Evolutionary conservation across 106 monocot species (phyloP).

Genomic region (Iris macrosiphon): DNA sequence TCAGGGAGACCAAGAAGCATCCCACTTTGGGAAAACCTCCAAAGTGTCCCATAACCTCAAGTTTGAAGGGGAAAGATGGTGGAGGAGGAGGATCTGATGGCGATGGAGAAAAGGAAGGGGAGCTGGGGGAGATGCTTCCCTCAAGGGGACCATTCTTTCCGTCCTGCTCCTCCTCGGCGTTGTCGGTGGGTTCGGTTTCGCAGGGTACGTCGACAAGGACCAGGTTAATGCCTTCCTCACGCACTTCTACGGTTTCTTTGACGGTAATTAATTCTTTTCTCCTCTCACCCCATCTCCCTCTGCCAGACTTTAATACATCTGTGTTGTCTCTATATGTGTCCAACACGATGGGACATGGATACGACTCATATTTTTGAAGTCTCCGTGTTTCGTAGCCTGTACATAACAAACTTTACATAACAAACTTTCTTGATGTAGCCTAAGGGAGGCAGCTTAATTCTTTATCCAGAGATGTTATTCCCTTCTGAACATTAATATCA

Average conservation of each 20-base stretch:
- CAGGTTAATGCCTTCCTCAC: slow-evolving; percentile 88
- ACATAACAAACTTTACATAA: no score
- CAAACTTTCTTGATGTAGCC: no score
- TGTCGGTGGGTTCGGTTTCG: slow-evolving; percentile 71
- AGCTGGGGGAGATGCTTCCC: slow-evolving; percentile 25
- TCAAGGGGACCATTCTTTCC: slow-evolving; percentile 77
- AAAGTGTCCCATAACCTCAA: slow-evolving; percentile 51
- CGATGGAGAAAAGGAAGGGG: slow-evolving; percentile 7
- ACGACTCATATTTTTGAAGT: no score
- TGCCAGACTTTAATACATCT: no score
- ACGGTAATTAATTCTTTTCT: no score
- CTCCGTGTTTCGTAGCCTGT: no score
- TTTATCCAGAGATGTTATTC: no score
- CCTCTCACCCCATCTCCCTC: no score
- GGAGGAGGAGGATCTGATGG: slow-evolving; percentile 9
- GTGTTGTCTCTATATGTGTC: no score
- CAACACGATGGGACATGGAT: no score
- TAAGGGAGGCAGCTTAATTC: no score
- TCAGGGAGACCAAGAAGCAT: slow-evolving; percentile 49
- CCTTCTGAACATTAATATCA: no score
- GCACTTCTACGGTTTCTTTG: slow-evolving; percentile 78
- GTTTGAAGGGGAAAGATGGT: slow-evolving; percentile 23
- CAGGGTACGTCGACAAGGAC: slow-evolving; percentile 76
- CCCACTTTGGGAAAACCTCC: slow-evolving; percentile 49
- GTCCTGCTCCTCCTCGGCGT: slow-evolving; percentile 67